A percentile compares a stretch with the other conserved stretches of the same genome.
phyloP scores from a whole-genome alignment of 2,329 filamentous ascomycete genomes.

The Fusarium nematophilum region DNA sequence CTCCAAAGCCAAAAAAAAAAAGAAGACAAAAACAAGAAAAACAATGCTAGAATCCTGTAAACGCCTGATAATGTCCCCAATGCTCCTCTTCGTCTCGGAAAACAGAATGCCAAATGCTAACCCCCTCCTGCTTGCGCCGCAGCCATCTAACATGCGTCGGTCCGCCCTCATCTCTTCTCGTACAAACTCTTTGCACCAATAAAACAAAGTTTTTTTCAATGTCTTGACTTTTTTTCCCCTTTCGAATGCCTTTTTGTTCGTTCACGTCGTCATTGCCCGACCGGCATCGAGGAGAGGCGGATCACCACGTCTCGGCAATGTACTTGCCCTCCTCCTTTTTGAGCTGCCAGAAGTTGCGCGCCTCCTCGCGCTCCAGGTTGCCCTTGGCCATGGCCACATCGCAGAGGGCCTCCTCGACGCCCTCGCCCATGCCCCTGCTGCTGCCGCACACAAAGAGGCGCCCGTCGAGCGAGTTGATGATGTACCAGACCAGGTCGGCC shows the following conservation, averaged over 20 bases:
- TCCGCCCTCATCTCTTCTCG: conserved; percentile 9
- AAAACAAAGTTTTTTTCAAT: not conserved
- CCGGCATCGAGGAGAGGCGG: not conserved
- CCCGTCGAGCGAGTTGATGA: conserved; percentile 95
- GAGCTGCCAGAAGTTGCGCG: conserved; percentile 86
- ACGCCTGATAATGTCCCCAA: conserved; percentile 35
- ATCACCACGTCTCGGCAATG: conserved; percentile 83
- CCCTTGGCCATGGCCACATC: conserved; percentile 95
- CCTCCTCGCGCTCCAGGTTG: conserved; percentile 83
- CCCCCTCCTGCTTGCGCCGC: conserved; percentile 35
- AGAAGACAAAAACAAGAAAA: not conserved
- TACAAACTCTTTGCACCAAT: conserved; percentile 3
- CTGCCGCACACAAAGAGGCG: conserved; percentile 97
- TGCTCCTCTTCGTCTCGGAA: conserved; percentile 21
- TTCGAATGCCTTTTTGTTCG: not conserved
- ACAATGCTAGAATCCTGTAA: conserved; percentile 6
- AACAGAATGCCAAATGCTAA: conserved; percentile 27
- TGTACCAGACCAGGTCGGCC: conserved; percentile 97
- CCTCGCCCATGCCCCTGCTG: conserved; percentile 96
- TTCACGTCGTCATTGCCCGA: not conserved
- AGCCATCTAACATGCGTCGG: conserved; percentile 35
- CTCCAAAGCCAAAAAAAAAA: not conserved
- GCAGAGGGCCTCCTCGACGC: conserved; percentile 87
- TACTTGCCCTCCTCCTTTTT: conserved; percentile 96
- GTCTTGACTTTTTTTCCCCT: not conserved